Evolutionary conservation across 257 asterid species (phyloP), one percentile per base, ranked within the genome.

Genomic region (Gentiana straminea): DNA sequence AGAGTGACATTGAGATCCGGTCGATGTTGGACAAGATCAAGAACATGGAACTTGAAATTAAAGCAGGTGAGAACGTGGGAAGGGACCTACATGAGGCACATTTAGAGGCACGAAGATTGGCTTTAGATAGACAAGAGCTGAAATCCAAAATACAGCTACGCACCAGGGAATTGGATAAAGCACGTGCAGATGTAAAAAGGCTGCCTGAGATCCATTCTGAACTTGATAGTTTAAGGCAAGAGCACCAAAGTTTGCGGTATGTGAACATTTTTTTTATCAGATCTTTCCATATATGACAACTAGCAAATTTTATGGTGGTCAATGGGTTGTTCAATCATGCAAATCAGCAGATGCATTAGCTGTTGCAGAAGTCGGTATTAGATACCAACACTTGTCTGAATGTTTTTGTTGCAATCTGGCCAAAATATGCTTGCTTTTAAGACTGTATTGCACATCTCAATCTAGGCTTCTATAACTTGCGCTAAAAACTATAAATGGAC

Each of bases 1-100:
- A 85, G 74, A 83, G 85, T 47, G 95, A 92, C 67, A 77, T 88
- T 71, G 84, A 85, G 72, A 70, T 85, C 64, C 83, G 84, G 39
- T 62, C 78, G 63, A 65, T 72, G 75, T 57, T 79, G 80, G 97
- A 85, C 58, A 85, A 80, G 75, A 81, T 75, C 65, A 73, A 81
- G 3, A 85, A 84, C 62, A 65, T 67, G 70, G 94, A 84, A 71
- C 76, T 73, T 63, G 84, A 80, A 57, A 70, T 77, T 52, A 73
- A 78, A 71, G 81, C 75, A 41, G 58, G 70, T 59, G 93, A 78
- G 35, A 59, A 58, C 49, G 55, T 66, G 37, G 79, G 68, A 76
- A 83, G 68, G 68, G 89, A 84, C 51, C 64, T 81, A 57, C 76
- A 79, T 66, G 81, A 78, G 65, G 82, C 81, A 34, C 76, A 49